Base-by-base conservation (phyloP, 768 basidiomycete species). In the Phylloporus arenicola region DNA sequence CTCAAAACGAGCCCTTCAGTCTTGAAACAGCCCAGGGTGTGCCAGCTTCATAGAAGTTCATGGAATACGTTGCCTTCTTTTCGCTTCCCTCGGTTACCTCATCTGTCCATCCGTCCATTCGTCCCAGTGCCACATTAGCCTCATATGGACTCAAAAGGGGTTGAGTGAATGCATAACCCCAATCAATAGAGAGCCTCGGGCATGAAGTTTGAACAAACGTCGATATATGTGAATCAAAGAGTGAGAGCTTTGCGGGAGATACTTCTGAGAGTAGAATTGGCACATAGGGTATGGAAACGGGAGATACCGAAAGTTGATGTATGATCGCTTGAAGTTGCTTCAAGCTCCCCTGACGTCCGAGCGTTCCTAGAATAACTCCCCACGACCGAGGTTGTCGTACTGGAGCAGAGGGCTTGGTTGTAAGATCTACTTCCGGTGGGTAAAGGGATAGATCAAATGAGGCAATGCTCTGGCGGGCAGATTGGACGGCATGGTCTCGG, bases 151-250 rank as follows among this genome's bases (percentile, higher is more conserved):
- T 93, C 31, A 99, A 70, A 43, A 98, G 72, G 3, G 96, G 96
- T 19, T 79, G 74, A 47, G 85, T 75, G 70, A 99, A 99, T 1
- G 95, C 96, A 62, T 94, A 94, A 4, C 96, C 96, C 96, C 96
- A 99, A 64, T 99, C 96, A 50, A 98, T 98, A 16, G 91, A 93
- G 47, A 99, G 72, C 22, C 96, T 83, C 3, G 96, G 96, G 67
- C 96, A 98, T 0, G 93, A 91, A 1, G 96, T 99, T 65, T 98
- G 96, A 16, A 98, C 81, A 65, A 98, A 98, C 0, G 88, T 83
- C 2, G 89, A 84, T 57, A 98, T 78, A 53, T 92, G 81, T 1
- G 83, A 81, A 41, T 77, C 75, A 67, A 99, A 88, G 3, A 98
- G 74, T 4, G 88, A 76, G 29, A 98, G 78, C 64, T 98, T 99